phyloP scores from a whole-genome alignment of 345 rosid species.

The Anastatica hierochuntica region DNA sequence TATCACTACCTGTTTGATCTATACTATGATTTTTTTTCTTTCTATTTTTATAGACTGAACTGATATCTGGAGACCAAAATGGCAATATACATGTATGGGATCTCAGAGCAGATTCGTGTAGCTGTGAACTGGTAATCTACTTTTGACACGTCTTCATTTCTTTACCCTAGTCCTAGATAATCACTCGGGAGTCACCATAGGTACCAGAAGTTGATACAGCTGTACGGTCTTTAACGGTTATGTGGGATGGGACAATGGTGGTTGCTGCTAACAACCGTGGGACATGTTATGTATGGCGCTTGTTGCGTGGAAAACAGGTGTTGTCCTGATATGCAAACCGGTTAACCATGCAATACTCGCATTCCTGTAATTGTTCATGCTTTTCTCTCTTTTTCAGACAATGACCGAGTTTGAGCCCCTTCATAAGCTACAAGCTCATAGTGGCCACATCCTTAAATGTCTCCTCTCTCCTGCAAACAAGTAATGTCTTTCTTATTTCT shows the following conservation, averaged over 20 bases:
- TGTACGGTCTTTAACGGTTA: conserved; percentile 78
- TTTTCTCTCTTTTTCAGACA: conserved; percentile 32
- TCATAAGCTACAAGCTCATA: conserved; percentile 89
- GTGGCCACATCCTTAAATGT: conserved; percentile 82
- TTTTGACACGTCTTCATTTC: neutral
- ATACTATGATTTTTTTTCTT: no score
- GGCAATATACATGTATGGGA: conserved; percentile 98
- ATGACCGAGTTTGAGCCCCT: conserved; percentile 96
- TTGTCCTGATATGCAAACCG: neutral
- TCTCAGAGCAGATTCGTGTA: conserved; percentile 88
- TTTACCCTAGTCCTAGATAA: neutral
- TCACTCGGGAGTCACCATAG: neutral
- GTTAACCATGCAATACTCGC: neutral
- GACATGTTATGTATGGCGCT: conserved; percentile 93
- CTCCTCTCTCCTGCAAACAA: conserved; percentile 85
- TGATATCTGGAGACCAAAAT: conserved; percentile 95
- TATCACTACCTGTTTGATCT: neutral
- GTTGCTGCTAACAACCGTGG: conserved; percentile 93
- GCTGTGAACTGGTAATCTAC: conserved; percentile 73
- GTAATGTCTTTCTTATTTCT: conserved; percentile 26
- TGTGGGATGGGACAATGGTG: conserved; percentile 97
- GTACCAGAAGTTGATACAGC: conserved; percentile 78
- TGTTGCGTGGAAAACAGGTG: conserved; percentile 74
- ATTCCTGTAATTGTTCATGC: neutral
- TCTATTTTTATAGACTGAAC: conserved; percentile 54